Evolutionary conservation across 1,139 yeast genomes (phyloP), one percentile per base, ranked within the genome.

Genomic region (Insectozyma bohioensis): DNA sequence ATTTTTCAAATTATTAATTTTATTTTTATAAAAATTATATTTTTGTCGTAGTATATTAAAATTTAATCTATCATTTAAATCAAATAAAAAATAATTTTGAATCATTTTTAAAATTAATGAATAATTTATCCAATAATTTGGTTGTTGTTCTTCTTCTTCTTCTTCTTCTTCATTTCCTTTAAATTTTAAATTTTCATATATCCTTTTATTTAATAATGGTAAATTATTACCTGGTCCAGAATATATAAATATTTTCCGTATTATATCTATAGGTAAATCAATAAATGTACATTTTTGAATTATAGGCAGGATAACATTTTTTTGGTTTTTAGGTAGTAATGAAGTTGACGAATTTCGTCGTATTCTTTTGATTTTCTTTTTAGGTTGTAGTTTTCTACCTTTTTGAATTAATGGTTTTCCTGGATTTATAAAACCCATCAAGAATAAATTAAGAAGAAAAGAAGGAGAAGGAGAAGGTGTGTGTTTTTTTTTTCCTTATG

Each of bases 381-480:
- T 4, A 6, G 6, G 10, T n/a, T 11, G 18, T 24, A 22, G 19
- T 13, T 17, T 24, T 15, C 14, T 12, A 14, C 12, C 20, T 31
- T 41, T 12, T 24, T 31, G 33, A 28, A 35, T 36, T 16, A 34
- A 26, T 7, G 47, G 36, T 34, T 43, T 57, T 7, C 66, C 67
- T 15, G 61, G 58, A 21, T 45, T 44, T 24, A 61, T 48, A 35
- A 61, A 61, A 26, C 67, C 67, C 68, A 61, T 61, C 9, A 30
- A 22, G 29, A 34, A 15, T 16, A n/a, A 11, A n/a, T 6, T 6
- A n/a, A 11, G 24, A 11, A 11, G 24, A 21, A 21, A 21, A 21
- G 10, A n/a, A n/a, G n/a, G n/a, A n/a, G n/a, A n/a, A n/a, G n/a
- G n/a, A n/a, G n/a, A n/a, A n/a, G n/a, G n/a, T n/a, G n/a, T n/a